These are phyloP conservation scores for Elaphomyces granulatus DNA, from an alignment of 495 filamentous ascomycete genomes.

Conservation along the genomic window DNA sequence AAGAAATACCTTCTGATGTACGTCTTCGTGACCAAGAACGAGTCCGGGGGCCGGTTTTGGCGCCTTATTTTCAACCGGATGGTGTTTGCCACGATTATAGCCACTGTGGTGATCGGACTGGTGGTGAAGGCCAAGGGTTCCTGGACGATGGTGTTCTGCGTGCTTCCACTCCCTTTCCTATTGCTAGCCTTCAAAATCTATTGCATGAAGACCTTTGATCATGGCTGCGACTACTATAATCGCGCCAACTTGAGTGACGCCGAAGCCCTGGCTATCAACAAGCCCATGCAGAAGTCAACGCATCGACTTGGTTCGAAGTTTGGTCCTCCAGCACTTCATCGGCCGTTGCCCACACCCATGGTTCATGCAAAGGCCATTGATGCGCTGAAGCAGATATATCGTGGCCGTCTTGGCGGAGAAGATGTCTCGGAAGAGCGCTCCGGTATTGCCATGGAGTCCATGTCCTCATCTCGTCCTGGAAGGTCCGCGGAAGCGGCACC, in stretches of 20 bases:
- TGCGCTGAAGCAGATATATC: constrained; percentile 64
- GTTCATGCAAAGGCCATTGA: constrained; percentile 82
- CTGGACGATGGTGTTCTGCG: constrained; percentile 44
- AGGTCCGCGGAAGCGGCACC: constrained; percentile 39
- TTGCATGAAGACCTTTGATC: constrained; percentile 63
- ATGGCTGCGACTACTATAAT: constrained; percentile 62
- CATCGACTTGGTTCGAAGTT: constrained; percentile 72
- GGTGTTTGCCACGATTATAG: constrained; percentile 65
- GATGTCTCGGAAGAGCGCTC: constrained; percentile 54
- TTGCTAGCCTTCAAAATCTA: constrained; percentile 78
- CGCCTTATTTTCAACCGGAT: constrained; percentile 80
- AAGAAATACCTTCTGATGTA: constrained; percentile 95
- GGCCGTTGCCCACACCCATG: constrained; percentile 86
- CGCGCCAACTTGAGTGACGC: constrained; percentile 42
- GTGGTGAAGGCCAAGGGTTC: constrained; percentile 46
- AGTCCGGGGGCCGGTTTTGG: constrained; percentile 94
- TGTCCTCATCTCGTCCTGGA: constrained; percentile 63
- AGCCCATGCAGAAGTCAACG: constrained; percentile 36
- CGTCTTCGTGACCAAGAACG: constrained; percentile 89
- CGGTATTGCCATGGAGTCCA: constrained; percentile 61
- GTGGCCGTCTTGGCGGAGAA: constrained; percentile 53
- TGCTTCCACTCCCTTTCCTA: constrained; percentile 67
- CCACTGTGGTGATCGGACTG: constrained; percentile 66
- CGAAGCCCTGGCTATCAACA: constrained; percentile 36
- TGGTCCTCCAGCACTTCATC: constrained; percentile 82